Evolutionary conservation across 768 basidiomycete species (phyloP).

Genomic region (Udeniomyces megalosporus): DNA sequence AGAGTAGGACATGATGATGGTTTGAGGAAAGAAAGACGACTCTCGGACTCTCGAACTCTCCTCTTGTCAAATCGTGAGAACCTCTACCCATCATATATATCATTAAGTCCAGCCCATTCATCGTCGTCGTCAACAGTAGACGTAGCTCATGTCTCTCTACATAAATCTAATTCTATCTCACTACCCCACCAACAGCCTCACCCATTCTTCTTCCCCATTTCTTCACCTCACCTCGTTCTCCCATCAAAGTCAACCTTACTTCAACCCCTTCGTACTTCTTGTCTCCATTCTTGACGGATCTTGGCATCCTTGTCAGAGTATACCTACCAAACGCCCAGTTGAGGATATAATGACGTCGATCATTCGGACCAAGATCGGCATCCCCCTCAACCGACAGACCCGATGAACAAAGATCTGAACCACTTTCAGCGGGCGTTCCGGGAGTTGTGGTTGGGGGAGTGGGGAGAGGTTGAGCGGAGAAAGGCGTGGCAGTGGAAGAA

Average conservation of each 20-base stretch:
- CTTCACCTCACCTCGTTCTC: slow-evolving; percentile 63
- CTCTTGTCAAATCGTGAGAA: too few species aligned
- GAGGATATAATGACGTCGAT: slow-evolving; percentile 34
- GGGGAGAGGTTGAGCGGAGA: slow-evolving; percentile 14
- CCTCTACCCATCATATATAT: too few species aligned
- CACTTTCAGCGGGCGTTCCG: neutral
- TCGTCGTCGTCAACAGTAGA: too few species aligned
- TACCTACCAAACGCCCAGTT: slow-evolving; percentile 92
- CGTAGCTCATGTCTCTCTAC: neutral
- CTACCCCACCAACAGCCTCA: slow-evolving; percentile 20
- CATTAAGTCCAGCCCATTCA: too few species aligned
- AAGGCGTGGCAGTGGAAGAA: slow-evolving; percentile 24
- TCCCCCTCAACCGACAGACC: neutral
- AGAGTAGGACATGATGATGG: neutral
- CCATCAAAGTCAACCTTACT: slow-evolving; percentile 73
- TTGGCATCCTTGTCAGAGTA: slow-evolving; percentile 12
- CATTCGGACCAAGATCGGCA: neutral
- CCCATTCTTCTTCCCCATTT: slow-evolving; percentile 44
- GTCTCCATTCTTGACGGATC: neutral
- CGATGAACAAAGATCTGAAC: too few species aligned
- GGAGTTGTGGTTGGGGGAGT: neutral
- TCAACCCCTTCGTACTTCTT: slow-evolving; percentile 25
- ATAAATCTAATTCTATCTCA: neutral
- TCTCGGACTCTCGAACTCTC: neutral
- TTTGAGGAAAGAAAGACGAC: neutral